phyloP scores from a whole-genome alignment of 208 protist genomes.

The Zelonia costaricensis region DNA sequence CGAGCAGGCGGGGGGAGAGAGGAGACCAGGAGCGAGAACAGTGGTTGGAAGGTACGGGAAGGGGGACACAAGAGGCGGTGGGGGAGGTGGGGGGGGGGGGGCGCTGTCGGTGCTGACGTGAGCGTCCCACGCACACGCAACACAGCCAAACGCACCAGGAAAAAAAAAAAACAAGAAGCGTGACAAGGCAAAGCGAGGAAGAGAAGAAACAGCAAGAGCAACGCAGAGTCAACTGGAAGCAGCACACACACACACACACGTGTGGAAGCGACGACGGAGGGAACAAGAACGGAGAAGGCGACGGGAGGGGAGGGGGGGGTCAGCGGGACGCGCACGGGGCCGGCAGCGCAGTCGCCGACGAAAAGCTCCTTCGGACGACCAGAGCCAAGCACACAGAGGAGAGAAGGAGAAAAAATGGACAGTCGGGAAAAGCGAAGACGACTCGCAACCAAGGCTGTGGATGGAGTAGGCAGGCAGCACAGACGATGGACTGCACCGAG shows the following conservation, averaged over 20 bases:
- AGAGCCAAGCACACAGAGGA: no score
- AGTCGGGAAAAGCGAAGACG: neutral
- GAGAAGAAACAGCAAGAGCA: constrained; percentile 16
- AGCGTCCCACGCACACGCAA: no score
- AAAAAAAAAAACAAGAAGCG: neutral
- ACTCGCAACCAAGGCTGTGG: no score
- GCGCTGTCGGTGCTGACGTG: no score
- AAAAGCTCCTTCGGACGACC: no score
- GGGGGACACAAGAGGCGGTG: no score
- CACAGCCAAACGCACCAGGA: no score
- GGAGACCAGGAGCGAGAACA: constrained; percentile 4
- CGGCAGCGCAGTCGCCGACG: no score
- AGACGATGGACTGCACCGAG: no score
- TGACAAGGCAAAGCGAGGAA: neutral
- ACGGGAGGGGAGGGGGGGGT: neutral
- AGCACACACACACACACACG: neutral
- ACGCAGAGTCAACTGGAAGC: constrained; percentile 7
- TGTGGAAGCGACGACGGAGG: neutral
- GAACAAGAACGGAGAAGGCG: neutral
- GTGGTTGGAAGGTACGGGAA: no score
- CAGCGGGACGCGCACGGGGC: no score
- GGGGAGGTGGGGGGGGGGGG: neutral
- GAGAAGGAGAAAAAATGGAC: constrained; percentile 7
- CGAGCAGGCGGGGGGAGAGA: neutral
- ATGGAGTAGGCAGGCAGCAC: no score